phyloP scores from a whole-genome alignment of 2,329 filamentous ascomycete genomes.

The Arthrobotrys pseudoclavata region DNA sequence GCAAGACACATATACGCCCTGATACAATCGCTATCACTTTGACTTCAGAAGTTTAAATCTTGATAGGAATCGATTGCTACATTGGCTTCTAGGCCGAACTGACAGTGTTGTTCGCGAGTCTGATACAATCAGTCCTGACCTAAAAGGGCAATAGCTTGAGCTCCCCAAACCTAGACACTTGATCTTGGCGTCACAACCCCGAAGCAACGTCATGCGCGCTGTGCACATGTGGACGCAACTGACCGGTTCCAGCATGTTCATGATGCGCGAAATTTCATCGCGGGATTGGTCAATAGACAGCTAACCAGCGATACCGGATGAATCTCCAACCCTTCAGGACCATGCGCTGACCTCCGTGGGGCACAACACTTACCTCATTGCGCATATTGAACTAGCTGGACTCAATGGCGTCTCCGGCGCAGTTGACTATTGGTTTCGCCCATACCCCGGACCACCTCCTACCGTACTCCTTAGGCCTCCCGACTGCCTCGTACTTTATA shows the following conservation, averaged over 20 bases:
- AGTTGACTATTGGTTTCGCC: slow-evolving; percentile 51
- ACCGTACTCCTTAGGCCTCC: slow-evolving; percentile 42
- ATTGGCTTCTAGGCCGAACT: too few relatives aligned
- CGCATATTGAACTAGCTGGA: slow-evolving; percentile 1
- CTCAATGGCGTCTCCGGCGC: slow-evolving; percentile 46
- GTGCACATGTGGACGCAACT: neutral
- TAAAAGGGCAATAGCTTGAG: slow-evolving; percentile 24
- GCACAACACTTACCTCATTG: slow-evolving; percentile 8
- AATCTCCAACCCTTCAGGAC: slow-evolving; percentile 14
- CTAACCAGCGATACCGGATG: slow-evolving; percentile 29
- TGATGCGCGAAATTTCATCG: slow-evolving; percentile 19
- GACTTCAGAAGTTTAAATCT: too few relatives aligned
- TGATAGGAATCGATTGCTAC: too few relatives aligned
- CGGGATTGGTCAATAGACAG: slow-evolving; percentile 12
- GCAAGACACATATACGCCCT: too few relatives aligned
- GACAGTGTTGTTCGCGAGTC: neutral
- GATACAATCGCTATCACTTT: too few relatives aligned
- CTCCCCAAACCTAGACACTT: slow-evolving; percentile 3
- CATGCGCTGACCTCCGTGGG: slow-evolving; percentile 21
- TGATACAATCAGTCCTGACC: neutral
- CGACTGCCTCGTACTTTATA: slow-evolving; percentile 56
- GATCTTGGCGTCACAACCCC: neutral
- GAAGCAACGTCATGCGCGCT: slow-evolving; percentile 14
- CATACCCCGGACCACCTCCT: slow-evolving; percentile 51
- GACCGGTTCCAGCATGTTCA: neutral